Base-by-base conservation (phyloP, 345 rosid genomes). In the Ceriops zippeliana region DNA sequence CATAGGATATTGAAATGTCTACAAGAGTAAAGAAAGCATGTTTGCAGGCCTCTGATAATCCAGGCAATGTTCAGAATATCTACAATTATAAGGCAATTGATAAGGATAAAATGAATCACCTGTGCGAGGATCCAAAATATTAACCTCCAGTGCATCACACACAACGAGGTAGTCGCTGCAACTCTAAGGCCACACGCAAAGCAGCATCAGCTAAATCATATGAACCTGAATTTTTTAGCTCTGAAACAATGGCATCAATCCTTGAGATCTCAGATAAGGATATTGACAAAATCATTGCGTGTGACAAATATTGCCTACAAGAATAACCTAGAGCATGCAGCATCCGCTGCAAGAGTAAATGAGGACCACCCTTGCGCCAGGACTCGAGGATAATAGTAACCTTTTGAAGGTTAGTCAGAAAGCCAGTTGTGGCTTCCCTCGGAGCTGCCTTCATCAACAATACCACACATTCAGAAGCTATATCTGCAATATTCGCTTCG, bases 221-320 rank as follows among this genome's bases (percentile, higher is more conserved):
- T 1, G 57, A 27, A 62, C 74, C 72, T 15, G 96, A 88, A 76
- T 65, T 84, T 72, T 87, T 90, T 31, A 91, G 80, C 80, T 89
- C 93, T 66, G 84, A 76, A 66, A 87, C 80, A 1, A 83, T 72
- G 68, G 76, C 79, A 69, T 86, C 89, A 58, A 95, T 79, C 81
- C 86, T 84, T 31, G 86, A 76, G 35, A 95, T 65, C 66, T 90
- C 98, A 0, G 80, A 62, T 52, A 73, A 74, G 8, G 96, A 87
- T 68, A 95, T 84, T 0, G 98, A 87, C 58, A 95, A 63, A 70
- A 90, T 91, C 96, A 91, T 89, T 60, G 91, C 90, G n/a, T 95
- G 96, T 8, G 86, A 83, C 72, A 84, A 46, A 73, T 86, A 95
- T 64, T 91, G 97, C 81, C 87, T 77, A 69, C 98, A 88, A 37